Conservation (phyloP, 495 filamentous ascomycete genomes). For the Annulohypoxylon nitens region DNA sequence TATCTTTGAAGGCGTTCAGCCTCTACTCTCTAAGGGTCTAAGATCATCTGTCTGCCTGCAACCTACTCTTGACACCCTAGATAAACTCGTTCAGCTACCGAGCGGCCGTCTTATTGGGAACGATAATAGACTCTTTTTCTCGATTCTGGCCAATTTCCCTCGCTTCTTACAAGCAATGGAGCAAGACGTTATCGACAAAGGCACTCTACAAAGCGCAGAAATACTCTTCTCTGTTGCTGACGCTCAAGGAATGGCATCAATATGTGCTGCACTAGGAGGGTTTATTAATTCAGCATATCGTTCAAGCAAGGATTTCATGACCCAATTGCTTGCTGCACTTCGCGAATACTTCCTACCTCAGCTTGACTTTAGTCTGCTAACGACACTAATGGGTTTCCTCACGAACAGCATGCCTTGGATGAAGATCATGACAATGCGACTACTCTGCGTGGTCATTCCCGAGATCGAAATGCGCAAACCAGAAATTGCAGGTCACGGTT, state of each 20-base stretch:
- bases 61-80: slow-evolving; percentile 79
- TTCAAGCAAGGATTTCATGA: slow-evolving; percentile 81
- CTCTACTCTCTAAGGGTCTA: slow-evolving; percentile 88
- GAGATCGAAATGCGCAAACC: slow-evolving; percentile 93
- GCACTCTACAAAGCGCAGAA: slow-evolving; percentile 72
- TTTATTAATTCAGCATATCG: slow-evolving; percentile 78
- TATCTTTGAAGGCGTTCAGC: slow-evolving; percentile 85
- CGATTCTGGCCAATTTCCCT: slow-evolving; percentile 89
- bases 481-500: slow-evolving; percentile 90
- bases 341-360: slow-evolving; percentile 84
- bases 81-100: slow-evolving; percentile 82
- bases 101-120: slow-evolving; percentile 85
- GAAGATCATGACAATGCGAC: slow-evolving; percentile 90
- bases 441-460: slow-evolving; percentile 86
- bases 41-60: slow-evolving; percentile 86
- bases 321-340: slow-evolving; percentile 79
- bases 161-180: slow-evolving; percentile 87
- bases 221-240: slow-evolving; percentile 79
- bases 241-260: slow-evolving; percentile 68
- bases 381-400: slow-evolving; percentile 91
- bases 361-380: slow-evolving; percentile 84
- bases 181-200: slow-evolving; percentile 65
- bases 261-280: slow-evolving; percentile 72
- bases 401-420: slow-evolving; percentile 91
- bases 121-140: slow-evolving; percentile 83